Percentiles rank a stretch among this genome's conserved stretches.
These are phyloP conservation scores for Dianthus caryophyllus DNA, from an alignment of 148 eudicot species.

Conservation along the genomic window DNA sequence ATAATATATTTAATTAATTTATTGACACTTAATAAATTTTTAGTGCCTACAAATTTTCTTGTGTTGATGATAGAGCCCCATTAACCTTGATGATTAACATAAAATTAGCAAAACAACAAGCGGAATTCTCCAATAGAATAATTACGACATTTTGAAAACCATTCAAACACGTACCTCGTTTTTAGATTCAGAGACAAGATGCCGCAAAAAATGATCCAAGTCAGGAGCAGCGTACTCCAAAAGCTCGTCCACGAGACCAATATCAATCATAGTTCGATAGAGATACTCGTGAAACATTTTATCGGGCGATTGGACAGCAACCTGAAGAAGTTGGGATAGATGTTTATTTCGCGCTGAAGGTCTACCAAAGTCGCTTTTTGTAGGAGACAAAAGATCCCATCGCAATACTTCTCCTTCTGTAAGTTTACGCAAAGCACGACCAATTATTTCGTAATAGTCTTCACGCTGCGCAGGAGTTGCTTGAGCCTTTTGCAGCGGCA, in stretches of 20 bases:
- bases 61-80: conserved; percentile 41
- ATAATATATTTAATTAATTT: no score
- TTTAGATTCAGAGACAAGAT: conserved; percentile 55
- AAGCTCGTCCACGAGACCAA: conserved; percentile 85
- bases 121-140: no score
- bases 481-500: conserved; percentile 94
- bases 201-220: conserved; percentile 79
- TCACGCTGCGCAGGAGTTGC: conserved; percentile 71
- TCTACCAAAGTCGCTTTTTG: conserved; percentile 42
- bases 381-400: conserved; percentile 61
- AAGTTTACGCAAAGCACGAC: conserved; percentile 62
- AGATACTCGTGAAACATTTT: conserved; percentile 74
- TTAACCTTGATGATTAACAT: conserved; percentile 33
- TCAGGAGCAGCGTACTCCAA: conserved; percentile 94
- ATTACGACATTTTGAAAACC: not conserved
- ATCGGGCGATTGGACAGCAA: conserved; percentile 89
- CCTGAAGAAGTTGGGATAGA: conserved; percentile 85
- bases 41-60: no score
- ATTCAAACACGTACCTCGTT: conserved; percentile 43
- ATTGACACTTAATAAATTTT: no score
- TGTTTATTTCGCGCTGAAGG: conserved; percentile 66
- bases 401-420: conserved; percentile 47
- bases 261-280: conserved; percentile 68
- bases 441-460: conserved; percentile 77
- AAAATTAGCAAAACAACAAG: no score